Conservation (phyloP, 139 green algal species). For the Spirogloea muscicola region DNA sequence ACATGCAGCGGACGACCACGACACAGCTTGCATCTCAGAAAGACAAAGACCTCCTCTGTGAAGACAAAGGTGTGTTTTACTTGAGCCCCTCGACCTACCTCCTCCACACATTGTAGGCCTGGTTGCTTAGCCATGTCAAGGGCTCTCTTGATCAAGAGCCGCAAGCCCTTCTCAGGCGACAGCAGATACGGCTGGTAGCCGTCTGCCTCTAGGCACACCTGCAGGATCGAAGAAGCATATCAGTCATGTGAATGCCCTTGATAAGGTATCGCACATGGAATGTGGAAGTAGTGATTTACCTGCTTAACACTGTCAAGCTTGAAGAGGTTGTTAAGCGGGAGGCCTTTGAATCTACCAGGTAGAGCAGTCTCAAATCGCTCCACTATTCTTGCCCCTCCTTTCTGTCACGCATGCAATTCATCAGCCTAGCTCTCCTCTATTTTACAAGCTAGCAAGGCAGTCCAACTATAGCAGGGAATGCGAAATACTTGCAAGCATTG, state of each 20-base stretch:
- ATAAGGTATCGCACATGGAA: not conserved
- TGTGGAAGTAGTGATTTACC: conserved; percentile 54
- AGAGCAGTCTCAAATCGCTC: conserved; percentile 64
- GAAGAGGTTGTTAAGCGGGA: conserved; percentile 78
- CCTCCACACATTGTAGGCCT: conserved; percentile 53
- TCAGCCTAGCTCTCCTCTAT: too few relatives aligned
- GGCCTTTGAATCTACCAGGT: conserved; percentile 58
- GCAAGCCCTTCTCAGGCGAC: conserved; percentile 78
- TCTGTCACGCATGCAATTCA: conserved; percentile 60
- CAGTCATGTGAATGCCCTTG: too few relatives aligned
- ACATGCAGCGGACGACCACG: too few relatives aligned
- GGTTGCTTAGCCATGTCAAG: conserved; percentile 57
- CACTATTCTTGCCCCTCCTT: conserved; percentile 70
- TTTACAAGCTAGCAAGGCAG: too few relatives aligned
- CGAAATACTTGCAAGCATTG: too few relatives aligned
- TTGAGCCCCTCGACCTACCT: too few relatives aligned
- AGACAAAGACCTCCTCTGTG: too few relatives aligned
- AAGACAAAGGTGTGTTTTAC: too few relatives aligned
- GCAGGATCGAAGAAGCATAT: conserved; percentile 23
- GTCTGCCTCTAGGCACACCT: conserved; percentile 74
- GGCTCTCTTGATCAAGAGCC: conserved; percentile 65
- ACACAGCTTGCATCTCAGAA: too few relatives aligned
- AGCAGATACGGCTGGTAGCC: conserved; percentile 83
- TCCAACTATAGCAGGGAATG: too few relatives aligned
- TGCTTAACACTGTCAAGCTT: conserved; percentile 72